Base-by-base conservation (phyloP, 2,329 filamentous ascomycete species). In the Colletotrichum lupini region DNA sequence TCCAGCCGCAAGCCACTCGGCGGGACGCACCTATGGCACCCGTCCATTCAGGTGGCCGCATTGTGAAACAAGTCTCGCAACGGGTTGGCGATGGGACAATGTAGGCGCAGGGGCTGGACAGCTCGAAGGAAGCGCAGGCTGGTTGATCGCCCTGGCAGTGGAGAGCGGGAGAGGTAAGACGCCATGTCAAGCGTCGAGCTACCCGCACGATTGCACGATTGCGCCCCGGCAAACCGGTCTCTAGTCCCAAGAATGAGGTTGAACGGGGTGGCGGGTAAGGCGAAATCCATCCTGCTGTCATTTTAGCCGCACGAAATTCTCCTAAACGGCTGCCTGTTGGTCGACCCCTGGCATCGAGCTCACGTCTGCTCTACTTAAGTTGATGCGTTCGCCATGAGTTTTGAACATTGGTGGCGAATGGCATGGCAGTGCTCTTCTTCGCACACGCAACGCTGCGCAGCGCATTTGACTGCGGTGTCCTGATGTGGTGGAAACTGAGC, bases 181-280 rank as follows among this genome's bases (percentile, higher is more conserved):
- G 53, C 53, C n/a, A 55, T 22, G 60, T 53, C 46, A 53, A 63
- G 60, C 28, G 12, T 63, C 22, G 42, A 52, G 22, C 56, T 57
- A 28, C 42, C 35, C 37, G 70, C 56, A 57, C 22, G 46, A 69
- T 65, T 62, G 70, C 56, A 57, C 22, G 46, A 69, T 65, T 62
- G 46, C 62, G 70, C 63, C 60, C 70, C 70, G 56, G 56, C 26
- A 61, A 60, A 37, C 66, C 46, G 66, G 70, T 64, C 22, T 30
- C 37, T 26, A 59, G 70, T 30, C 55, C 59, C 46, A 26, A 35
- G n/a, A 37, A 37, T 53, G 32, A 63, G 26, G 66, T 56, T 59
- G 60, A 59, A 65, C 30, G 70, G 70, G 56, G 49, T 32, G 49
- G 49, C 67, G 53, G 67, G 55, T 62, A 70, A 65, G 59, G 67